A percentile compares a stretch with the other conserved stretches of the same genome.
Conservation (phyloP, 2,329 filamentous ascomycete genomes). For the Erysiphe pulchra region DNA sequence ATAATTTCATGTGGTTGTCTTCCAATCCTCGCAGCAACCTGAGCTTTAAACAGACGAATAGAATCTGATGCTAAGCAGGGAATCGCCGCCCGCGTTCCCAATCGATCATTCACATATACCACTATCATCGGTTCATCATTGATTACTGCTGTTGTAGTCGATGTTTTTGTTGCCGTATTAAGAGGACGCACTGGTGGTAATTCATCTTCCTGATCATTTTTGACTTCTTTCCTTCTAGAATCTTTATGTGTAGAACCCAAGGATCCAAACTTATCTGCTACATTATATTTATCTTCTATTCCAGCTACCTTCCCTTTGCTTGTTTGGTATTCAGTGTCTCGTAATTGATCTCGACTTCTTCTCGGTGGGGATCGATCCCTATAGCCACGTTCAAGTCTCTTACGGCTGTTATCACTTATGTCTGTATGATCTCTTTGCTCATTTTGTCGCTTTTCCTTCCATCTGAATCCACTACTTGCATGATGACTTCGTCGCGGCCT, state of each 20-base stretch:
- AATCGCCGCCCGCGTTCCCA: constrained; percentile 86
- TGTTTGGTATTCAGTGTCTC: constrained; percentile 7
- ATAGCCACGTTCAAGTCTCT: constrained; percentile 27
- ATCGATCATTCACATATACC: constrained; percentile 79
- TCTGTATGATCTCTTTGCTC: constrained; percentile 18
- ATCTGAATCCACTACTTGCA: constrained; percentile 23
- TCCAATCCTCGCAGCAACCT: constrained; percentile 74
- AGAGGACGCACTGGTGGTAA: constrained; percentile 6
- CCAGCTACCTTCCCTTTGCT: constrained; percentile 1
- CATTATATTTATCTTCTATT: constrained; percentile 1
- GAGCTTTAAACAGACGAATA: constrained; percentile 67
- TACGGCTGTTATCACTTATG: constrained; percentile 19
- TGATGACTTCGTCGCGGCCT: constrained; percentile 5
- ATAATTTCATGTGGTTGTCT: constrained; percentile 77
- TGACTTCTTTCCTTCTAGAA: constrained; percentile 8
- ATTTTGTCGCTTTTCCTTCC: constrained; percentile 22
- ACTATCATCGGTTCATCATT: constrained; percentile 62
- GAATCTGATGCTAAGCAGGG: constrained; percentile 69
- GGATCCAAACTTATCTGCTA: constrained; percentile 2
- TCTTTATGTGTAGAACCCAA: background rate
- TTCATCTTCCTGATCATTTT: constrained; percentile 2
- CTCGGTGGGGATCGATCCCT: constrained; percentile 17
- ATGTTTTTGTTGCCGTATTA: constrained; percentile 1
- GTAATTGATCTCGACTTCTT: constrained; percentile 6
- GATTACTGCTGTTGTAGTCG: constrained; percentile 6